Percentiles rank a stretch among this genome's conserved stretches.
Conservation (phyloP, 345 rosid genomes). For the Salix koriyanagi region DNA sequence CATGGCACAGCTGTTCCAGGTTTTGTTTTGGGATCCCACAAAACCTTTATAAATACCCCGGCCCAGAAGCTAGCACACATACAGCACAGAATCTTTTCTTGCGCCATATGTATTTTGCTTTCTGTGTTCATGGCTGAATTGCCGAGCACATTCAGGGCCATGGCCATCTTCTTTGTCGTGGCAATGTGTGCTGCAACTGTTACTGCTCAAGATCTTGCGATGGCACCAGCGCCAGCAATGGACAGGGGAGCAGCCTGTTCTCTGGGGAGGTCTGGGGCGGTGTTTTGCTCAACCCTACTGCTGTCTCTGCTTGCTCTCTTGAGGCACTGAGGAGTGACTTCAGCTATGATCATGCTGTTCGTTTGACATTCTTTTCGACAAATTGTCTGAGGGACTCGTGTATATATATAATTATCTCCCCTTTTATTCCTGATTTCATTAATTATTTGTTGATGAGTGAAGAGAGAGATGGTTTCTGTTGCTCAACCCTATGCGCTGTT, state of each 20-base stretch:
- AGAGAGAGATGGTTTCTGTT: not conserved
- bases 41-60: slow-evolving; percentile 1
- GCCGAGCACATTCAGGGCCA: not conserved
- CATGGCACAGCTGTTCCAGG: not conserved
- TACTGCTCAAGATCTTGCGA: slow-evolving; percentile 22
- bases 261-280: slow-evolving; percentile 23
- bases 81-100: too few relatives aligned
- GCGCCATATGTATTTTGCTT: too few relatives aligned
- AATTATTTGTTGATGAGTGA: not conserved
- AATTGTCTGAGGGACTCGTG: not conserved
- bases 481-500: too few relatives aligned
- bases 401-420: not conserved
- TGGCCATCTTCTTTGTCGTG: slow-evolving; percentile 1
- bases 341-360: not conserved
- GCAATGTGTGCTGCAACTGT: not conserved
- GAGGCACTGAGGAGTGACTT: not conserved
- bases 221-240: slow-evolving; percentile 1
- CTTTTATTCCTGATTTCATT: not conserved
- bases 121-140: not conserved
- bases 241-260: slow-evolving; percentile 35
- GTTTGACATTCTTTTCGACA: not conserved
- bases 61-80: not conserved
- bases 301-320: slow-evolving; percentile 15
- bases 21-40: not conserved
- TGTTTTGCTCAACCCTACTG: slow-evolving; percentile 30